A percentile compares a stretch with the other conserved stretches of the same genome.
Evolutionary conservation across 306 rosid genomes (phyloP).

Genomic region (Prunus mume): DNA sequence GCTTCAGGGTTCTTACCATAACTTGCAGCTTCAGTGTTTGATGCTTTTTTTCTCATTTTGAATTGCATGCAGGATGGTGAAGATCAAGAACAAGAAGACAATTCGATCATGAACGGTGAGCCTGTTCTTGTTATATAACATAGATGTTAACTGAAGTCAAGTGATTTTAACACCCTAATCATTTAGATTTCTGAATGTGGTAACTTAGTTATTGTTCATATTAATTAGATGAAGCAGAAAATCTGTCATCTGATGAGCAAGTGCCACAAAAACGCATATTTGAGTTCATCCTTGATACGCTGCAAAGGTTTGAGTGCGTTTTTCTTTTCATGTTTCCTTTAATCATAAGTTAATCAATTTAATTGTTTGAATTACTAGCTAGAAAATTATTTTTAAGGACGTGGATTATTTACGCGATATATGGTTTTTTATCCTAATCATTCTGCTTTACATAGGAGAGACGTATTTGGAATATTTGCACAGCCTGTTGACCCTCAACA

Average conservation of each 20-base stretch:
- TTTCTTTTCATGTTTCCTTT: neutral
- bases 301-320: constrained; percentile 29
- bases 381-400: neutral
- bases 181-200: neutral
- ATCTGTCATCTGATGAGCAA: neutral
- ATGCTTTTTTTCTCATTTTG: neutral
- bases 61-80: constrained; percentile 21
- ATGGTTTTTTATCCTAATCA: neutral
- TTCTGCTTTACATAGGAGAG: constrained; percentile 25
- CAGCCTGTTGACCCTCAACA: constrained; percentile 34
- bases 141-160: neutral
- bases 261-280: constrained; percentile 19
- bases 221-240: constrained; percentile 20
- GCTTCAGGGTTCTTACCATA: neutral
- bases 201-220: neutral
- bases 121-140: neutral
- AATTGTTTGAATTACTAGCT: neutral
- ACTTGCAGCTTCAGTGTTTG: neutral
- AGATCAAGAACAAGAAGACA: constrained; percentile 1
- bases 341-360: neutral
- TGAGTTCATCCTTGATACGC: constrained; percentile 31
- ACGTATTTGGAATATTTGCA: constrained; percentile 19
- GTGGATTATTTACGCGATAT: neutral
- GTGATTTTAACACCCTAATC: neutral
- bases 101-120: constrained; percentile 22